A percentile compares a stretch with the other conserved stretches of the same genome.
Conservation (phyloP, 345 rosid genomes). For the Euphorbia peplus region DNA sequence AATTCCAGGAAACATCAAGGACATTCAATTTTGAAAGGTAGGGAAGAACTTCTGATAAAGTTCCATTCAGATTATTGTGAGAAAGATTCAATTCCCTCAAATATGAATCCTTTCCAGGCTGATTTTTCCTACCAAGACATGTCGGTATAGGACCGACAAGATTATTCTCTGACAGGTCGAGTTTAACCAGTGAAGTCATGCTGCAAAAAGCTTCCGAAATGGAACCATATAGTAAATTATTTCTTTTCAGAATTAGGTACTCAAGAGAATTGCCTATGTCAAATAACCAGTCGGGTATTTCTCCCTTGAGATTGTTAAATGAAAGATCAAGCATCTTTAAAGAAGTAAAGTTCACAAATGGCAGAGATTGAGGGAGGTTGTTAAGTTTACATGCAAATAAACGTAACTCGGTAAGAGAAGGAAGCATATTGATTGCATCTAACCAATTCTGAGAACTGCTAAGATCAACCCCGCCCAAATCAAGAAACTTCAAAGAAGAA, state of each 20-base stretch:
- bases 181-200: slow-evolving; percentile 19
- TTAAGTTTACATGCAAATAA: neutral
- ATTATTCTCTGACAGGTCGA: slow-evolving; percentile 31
- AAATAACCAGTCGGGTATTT: neutral
- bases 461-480: neutral
- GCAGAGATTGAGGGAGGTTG: neutral
- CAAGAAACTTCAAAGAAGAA: neutral
- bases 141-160: slow-evolving; percentile 44
- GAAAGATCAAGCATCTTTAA: neutral
- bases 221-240: neutral
- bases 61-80: slow-evolving; percentile 42
- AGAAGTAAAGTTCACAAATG: neutral
- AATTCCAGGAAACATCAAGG: slow-evolving; percentile 34
- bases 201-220: neutral
- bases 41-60: slow-evolving; percentile 43
- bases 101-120: neutral
- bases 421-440: neutral
- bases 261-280: neutral
- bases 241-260: neutral
- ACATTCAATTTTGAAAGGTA: slow-evolving; percentile 31
- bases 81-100: slow-evolving; percentile 41
- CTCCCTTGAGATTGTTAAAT: neutral
- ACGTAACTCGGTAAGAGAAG: neutral
- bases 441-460: neutral
- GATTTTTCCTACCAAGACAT: slow-evolving; percentile 32